Conservation (phyloP, 1,284 basidiomycete species). For the Pulveroboletus sp. region DNA sequence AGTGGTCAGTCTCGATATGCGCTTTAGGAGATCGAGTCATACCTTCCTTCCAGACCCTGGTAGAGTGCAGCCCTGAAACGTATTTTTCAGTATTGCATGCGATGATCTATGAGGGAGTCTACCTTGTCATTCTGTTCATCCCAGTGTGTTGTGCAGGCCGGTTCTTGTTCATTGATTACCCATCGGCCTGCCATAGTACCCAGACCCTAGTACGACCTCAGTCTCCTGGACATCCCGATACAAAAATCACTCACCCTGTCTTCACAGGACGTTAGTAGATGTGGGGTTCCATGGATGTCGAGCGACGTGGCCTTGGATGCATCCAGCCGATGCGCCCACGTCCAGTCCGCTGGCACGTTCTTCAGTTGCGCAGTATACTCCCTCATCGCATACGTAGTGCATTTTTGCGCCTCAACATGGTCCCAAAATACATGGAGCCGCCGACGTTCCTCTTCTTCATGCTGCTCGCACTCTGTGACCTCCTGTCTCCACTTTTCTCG, state of each 20-base stretch:
- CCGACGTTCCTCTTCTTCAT: neutral
- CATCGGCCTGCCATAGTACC: conserved; percentile 22
- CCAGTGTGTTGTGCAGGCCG: conserved; percentile 24
- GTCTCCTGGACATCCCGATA: neutral
- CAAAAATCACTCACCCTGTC: neutral
- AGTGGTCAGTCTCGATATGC: neutral
- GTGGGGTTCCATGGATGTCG: conserved; percentile 23
- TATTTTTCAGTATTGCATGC: neutral
- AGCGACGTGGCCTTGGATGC: conserved; percentile 14
- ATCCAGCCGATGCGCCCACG: neutral
- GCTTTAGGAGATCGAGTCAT: neutral
- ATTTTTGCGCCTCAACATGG: conserved; percentile 18
- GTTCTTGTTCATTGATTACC: conserved; percentile 19
- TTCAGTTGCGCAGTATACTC: conserved; percentile 25
- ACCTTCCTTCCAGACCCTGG: conserved; percentile 23
- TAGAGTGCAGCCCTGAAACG: conserved; percentile 25
- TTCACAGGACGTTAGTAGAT: neutral
- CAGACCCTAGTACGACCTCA: conserved; percentile 14
- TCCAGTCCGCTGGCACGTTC: conserved; percentile 11
- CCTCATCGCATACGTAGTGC: conserved; percentile 26
- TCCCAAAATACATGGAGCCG: conserved; percentile 14
- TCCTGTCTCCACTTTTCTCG: conserved; percentile 13
- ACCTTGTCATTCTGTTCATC: conserved; percentile 19
- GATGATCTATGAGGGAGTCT: too few species aligned
- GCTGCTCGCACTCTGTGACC: conserved; percentile 9